Conservation (phyloP, 345 rosid genomes). For the Euphorbia tirucalli region DNA sequence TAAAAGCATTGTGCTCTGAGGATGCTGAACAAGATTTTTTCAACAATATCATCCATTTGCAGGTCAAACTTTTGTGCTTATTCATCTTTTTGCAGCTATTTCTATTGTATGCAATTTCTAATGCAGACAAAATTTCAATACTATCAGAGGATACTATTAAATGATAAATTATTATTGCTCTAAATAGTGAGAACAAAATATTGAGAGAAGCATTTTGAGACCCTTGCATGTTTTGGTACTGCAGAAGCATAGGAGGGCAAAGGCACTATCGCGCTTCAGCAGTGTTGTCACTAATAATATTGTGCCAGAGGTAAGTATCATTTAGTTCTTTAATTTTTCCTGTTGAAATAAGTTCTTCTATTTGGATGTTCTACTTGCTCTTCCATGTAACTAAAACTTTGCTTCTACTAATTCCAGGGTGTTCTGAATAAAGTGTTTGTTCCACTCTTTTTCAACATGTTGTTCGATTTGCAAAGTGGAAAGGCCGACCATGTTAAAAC, state of each 20-base stretch:
- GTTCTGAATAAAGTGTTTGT: slow-evolving; percentile 66
- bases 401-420: slow-evolving; percentile 44
- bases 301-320: slow-evolving; percentile 52
- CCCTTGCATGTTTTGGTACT: slow-evolving; percentile 13
- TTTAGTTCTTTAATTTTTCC: not conserved
- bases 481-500: slow-evolving; percentile 58
- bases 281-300: slow-evolving; percentile 42
- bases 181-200: not conserved
- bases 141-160: not conserved
- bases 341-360: not conserved
- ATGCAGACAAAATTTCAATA: not conserved
- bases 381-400: slow-evolving; percentile 12
- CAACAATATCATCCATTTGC: slow-evolving; percentile 66
- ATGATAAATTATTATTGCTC: not conserved
- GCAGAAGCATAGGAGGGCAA: slow-evolving; percentile 79
- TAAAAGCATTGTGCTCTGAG: slow-evolving; percentile 68
- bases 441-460: slow-evolving; percentile 74
- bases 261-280: slow-evolving; percentile 63
- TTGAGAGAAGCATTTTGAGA: not conserved
- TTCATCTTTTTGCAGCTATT: not conserved
- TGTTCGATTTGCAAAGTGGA: slow-evolving; percentile 73
- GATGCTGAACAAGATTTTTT: slow-evolving; percentile 89
- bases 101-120: not conserved
- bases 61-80: slow-evolving; percentile 42
- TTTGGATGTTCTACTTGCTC: slow-evolving; percentile 8